Conservation (phyloP, 805 yeast genomes). For the Candida dajiaensis region DNA sequence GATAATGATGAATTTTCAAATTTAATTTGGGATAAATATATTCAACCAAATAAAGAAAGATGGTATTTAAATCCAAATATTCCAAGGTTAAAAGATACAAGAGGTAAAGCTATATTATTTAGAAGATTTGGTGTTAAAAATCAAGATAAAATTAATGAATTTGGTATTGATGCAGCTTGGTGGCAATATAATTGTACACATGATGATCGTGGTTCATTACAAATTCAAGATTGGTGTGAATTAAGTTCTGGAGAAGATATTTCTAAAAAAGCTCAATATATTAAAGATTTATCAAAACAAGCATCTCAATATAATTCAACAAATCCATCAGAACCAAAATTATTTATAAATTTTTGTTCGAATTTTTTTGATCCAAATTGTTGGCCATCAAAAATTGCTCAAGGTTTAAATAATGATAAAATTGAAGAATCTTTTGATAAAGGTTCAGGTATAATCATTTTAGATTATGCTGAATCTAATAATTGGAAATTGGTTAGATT, state of each 20-base stretch:
- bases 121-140: conserved; percentile 65
- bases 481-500: conserved; percentile 51
- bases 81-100: conserved; percentile 54
- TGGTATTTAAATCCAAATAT: conserved; percentile 56
- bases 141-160: conserved; percentile 33
- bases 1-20: conserved; percentile 59
- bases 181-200: conserved; percentile 64
- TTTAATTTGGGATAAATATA: conserved; percentile 51
- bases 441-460: conserved; percentile 58
- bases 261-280: conserved; percentile 48
- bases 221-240: conserved; percentile 74
- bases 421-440: conserved; percentile 43
- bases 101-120: conserved; percentile 63
- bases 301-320: conserved; percentile 46
- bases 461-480: conserved; percentile 60
- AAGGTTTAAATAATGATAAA: conserved; percentile 38
- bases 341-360: conserved; percentile 67
- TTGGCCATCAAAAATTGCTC: conserved; percentile 69
- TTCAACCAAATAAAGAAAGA: conserved; percentile 41
- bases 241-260: conserved; percentile 47
- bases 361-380: conserved; percentile 64
- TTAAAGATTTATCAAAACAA: conserved; percentile 47
- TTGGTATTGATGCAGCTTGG: conserved; percentile 62
- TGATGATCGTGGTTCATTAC: conserved; percentile 56
- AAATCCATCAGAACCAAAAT: conserved; percentile 40